These are phyloP conservation scores for Paspalum vaginatum DNA, from an alignment of 176 grass and related monocot species.

Conservation along the genomic window DNA sequence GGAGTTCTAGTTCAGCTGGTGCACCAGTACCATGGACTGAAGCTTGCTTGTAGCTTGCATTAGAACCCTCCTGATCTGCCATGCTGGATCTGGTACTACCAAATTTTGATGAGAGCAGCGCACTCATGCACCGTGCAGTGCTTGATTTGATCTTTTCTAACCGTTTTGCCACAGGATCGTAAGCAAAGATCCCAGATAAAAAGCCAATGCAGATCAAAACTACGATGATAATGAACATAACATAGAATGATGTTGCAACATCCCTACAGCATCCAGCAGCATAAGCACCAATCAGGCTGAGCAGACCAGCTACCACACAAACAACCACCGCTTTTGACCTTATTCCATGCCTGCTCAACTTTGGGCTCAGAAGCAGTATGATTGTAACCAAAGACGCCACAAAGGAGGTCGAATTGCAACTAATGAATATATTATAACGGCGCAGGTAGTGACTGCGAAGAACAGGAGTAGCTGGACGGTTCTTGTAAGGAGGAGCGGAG, in stretches of 20 bases:
- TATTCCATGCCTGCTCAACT: slow-evolving; percentile 47
- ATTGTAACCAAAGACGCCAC: slow-evolving; percentile 56
- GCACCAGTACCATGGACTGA: not conserved
- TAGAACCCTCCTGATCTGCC: not conserved
- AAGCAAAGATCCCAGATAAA: slow-evolving; percentile 6
- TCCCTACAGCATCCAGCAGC: slow-evolving; percentile 46
- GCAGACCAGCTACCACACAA: slow-evolving; percentile 43
- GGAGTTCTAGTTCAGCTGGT: not conserved
- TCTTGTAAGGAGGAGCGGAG: not conserved
- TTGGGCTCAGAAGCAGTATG: slow-evolving; percentile 45
- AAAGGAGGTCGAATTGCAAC: slow-evolving; percentile 47
- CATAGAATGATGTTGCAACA: slow-evolving; percentile 35
- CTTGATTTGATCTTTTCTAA: not conserved
- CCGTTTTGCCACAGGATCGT: slow-evolving; percentile 14
- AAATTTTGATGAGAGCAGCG: not conserved
- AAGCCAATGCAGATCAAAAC: slow-evolving; percentile 28
- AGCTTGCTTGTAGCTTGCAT: not conserved
- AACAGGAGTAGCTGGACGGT: slow-evolving; percentile 45
- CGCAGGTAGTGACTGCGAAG: slow-evolving; percentile 13
- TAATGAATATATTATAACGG: slow-evolving; percentile 36
- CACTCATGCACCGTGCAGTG: not conserved
- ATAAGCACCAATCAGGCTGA: slow-evolving; percentile 41
- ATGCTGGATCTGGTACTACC: not conserved
- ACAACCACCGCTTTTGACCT: slow-evolving; percentile 37
- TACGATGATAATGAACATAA: slow-evolving; percentile 27